These are phyloP conservation scores for Aspergillus cejpii DNA, from an alignment of 2,329 filamentous ascomycete species.

Conservation along the genomic window DNA sequence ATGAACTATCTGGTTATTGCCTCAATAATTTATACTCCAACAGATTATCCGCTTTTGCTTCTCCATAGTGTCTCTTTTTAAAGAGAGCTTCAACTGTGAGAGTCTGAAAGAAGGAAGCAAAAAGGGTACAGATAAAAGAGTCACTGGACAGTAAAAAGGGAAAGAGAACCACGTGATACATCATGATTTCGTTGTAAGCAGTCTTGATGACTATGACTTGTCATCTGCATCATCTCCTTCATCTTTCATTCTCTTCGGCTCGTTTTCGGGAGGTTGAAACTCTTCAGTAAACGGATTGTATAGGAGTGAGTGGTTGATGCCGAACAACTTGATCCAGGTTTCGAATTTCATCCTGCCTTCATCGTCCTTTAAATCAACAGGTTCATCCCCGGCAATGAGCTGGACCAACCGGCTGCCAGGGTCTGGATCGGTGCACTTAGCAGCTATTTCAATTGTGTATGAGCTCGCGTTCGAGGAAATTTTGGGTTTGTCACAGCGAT, in stretches of 20 bases:
- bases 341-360: conserved; percentile 8
- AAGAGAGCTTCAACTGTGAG: no score
- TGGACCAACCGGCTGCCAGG: conserved; percentile 10
- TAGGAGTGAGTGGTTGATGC: neutral
- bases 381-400: conserved; percentile 8
- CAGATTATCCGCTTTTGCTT: no score
- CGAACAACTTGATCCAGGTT: conserved; percentile 8
- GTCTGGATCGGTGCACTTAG: conserved; percentile 8
- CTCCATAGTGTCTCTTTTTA: no score
- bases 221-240: neutral
- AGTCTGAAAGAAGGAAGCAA: no score
- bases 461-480: neutral
- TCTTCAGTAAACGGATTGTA: conserved; percentile 10
- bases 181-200: no score
- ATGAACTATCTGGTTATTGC: no score
- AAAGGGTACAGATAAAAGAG: no score
- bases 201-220: no score
- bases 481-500: neutral
- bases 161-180: no score
- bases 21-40: no score
- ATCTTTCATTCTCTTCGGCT: no score
- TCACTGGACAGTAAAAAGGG: no score
- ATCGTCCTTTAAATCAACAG: conserved; percentile 8
- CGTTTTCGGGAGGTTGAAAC: neutral
- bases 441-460: conserved; percentile 4